phyloP scores from a whole-genome alignment of 495 filamentous ascomycete species.

The Apiosordaria backusii region DNA sequence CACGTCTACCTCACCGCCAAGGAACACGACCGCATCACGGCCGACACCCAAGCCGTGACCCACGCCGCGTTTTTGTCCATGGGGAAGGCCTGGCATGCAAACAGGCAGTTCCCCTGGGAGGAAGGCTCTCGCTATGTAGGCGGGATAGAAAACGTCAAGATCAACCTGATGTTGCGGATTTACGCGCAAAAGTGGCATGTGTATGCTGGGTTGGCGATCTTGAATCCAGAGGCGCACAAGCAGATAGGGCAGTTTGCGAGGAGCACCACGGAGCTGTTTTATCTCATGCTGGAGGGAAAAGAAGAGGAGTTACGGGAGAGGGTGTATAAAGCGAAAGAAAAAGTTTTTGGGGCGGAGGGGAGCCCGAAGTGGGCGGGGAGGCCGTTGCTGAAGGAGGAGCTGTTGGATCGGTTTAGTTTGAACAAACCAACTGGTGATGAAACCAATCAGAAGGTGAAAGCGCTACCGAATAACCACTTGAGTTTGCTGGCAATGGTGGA shows the following conservation, averaged over 20 bases:
- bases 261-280: constrained; percentile 91
- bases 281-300: constrained; percentile 87
- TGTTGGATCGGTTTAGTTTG: constrained; percentile 83
- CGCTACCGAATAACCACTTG: constrained; percentile 85
- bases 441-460: constrained; percentile 43
- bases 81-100: constrained; percentile 94
- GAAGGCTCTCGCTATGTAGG: constrained; percentile 78
- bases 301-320: constrained; percentile 73
- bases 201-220: constrained; percentile 93
- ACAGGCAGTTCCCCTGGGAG: constrained; percentile 94
- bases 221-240: constrained; percentile 85
- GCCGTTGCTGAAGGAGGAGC: constrained; percentile 71
- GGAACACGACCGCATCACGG: constrained; percentile 93
- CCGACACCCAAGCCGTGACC: constrained; percentile 96
- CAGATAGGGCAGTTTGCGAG: constrained; percentile 93
- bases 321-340: constrained; percentile 70
- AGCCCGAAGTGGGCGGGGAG: constrained; percentile 52
- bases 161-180: constrained; percentile 94
- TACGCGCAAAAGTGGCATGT: constrained; percentile 99
- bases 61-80: constrained; percentile 96
- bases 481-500: constrained; percentile 97
- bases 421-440: constrained; percentile 36
- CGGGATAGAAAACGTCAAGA: constrained; percentile 98
- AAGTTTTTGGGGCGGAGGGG: constrained; percentile 65
- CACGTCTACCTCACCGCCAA: constrained; percentile 80